phyloP scores from a whole-genome alignment of 2,329 filamentous ascomycete genomes.

The Xylariaceae sp. region DNA sequence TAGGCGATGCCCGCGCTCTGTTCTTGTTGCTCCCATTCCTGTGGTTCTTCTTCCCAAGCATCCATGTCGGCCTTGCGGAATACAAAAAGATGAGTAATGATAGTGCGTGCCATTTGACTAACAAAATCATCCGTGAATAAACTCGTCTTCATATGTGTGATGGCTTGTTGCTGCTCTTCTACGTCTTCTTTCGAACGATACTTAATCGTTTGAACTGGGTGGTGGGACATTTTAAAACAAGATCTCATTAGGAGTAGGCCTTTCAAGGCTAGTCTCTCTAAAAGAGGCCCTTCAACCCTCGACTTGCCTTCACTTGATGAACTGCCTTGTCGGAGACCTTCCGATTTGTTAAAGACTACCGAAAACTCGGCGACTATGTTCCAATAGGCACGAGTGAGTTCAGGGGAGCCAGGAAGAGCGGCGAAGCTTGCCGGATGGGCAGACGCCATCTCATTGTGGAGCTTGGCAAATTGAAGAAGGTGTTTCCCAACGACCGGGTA shows the following conservation, averaged over 20 bases:
- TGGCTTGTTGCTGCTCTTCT: slow-evolving; percentile 74
- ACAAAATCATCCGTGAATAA: slow-evolving; percentile 80
- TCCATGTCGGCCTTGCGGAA: slow-evolving; percentile 85
- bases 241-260: slow-evolving; percentile 81
- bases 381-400: slow-evolving; percentile 86
- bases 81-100: slow-evolving; percentile 87
- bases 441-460: slow-evolving; percentile 86
- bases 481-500: slow-evolving; percentile 72
- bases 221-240: slow-evolving; percentile 85
- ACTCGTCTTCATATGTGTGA: slow-evolving; percentile 71
- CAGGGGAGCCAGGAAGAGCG: slow-evolving; percentile 77
- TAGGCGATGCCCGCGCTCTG: slow-evolving; percentile 84
- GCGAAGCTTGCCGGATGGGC: slow-evolving; percentile 83
- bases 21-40: slow-evolving; percentile 93
- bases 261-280: slow-evolving; percentile 82
- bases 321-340: slow-evolving; percentile 56
- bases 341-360: slow-evolving; percentile 70
- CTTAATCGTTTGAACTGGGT: slow-evolving; percentile 80
- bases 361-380: slow-evolving; percentile 77
- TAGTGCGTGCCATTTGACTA: slow-evolving; percentile 78
- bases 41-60: slow-evolving; percentile 91
- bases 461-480: slow-evolving; percentile 85
- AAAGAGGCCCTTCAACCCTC: slow-evolving; percentile 65
- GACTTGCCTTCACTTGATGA: slow-evolving; percentile 50
- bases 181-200: slow-evolving; percentile 78